Conservation (phyloP, 345 rosid genomes). For the Eucalyptus erythrocorys region DNA sequence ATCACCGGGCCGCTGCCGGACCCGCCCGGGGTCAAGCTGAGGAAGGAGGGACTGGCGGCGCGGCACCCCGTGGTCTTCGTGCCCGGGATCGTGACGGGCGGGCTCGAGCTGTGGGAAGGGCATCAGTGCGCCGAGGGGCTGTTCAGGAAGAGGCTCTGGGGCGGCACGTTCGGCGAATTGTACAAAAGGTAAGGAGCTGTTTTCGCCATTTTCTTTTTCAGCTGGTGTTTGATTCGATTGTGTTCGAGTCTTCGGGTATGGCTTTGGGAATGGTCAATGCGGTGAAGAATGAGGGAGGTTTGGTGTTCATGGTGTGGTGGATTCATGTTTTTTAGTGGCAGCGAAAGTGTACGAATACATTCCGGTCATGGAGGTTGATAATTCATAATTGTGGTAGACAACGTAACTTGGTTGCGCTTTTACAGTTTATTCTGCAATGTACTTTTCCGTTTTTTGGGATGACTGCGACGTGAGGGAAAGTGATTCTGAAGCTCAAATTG, state of each 20-base stretch:
- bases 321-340: neutral
- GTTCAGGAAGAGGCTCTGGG: constrained; percentile 74
- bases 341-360: neutral
- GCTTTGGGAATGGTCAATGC: neutral
- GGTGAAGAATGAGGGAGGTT: neutral
- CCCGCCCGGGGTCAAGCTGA: constrained; percentile 54
- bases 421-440: neutral
- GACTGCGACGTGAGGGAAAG: neutral
- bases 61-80: constrained; percentile 67
- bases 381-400: neutral
- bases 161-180: constrained; percentile 59
- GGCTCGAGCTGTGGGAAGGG: constrained; percentile 70
- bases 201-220: neutral
- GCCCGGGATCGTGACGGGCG: constrained; percentile 66
- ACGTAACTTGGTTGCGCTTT: neutral
- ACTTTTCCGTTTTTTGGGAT: neutral
- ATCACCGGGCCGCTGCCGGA: constrained; percentile 53
- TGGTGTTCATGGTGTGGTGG: neutral
- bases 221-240: neutral
- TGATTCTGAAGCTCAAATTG: neutral
- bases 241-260: neutral
- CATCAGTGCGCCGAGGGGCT: constrained; percentile 58
- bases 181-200: constrained; percentile 32
- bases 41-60: constrained; percentile 43
- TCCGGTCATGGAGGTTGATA: neutral